phyloP scores from a whole-genome alignment of 805 yeast species.

The Kazachstania taianensis region DNA sequence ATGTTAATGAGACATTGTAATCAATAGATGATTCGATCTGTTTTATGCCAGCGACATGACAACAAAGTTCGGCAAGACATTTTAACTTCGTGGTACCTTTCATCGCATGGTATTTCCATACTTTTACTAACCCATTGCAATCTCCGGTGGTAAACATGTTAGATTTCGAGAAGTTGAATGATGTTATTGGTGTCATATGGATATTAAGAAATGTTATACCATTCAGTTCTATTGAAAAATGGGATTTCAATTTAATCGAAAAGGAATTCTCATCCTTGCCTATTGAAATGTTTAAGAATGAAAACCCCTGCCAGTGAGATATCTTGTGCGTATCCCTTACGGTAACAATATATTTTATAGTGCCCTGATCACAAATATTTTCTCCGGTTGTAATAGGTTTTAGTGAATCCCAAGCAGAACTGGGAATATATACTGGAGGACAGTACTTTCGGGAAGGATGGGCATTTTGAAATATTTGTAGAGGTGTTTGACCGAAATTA shows the following conservation, averaged over 20 bases:
- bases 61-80: too few species aligned
- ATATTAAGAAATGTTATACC: slow-evolving; percentile 19
- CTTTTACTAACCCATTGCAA: slow-evolving; percentile 48
- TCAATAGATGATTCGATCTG: slow-evolving; percentile 41
- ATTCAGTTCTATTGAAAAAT: slow-evolving; percentile 3
- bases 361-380: not conserved
- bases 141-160: slow-evolving; percentile 32
- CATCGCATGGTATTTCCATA: slow-evolving; percentile 47
- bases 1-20: slow-evolving; percentile 44
- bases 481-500: slow-evolving; percentile 87
- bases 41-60: slow-evolving; percentile 40
- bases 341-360: not conserved
- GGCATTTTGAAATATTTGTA: slow-evolving; percentile 55
- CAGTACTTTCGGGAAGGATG: slow-evolving; percentile 40
- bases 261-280: not conserved
- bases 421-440: not conserved
- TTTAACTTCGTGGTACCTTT: too few species aligned
- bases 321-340: not conserved
- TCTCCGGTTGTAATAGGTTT: not conserved
- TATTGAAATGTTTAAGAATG: slow-evolving; percentile 8
- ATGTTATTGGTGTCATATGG: slow-evolving; percentile 26
- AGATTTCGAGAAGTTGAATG: slow-evolving; percentile 19
- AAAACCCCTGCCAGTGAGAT: not conserved
- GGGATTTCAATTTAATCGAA: slow-evolving; percentile 4
- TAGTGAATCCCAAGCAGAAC: not conserved